Conservation (phyloP, 2,329 filamentous ascomycete genomes). For the Xylaria polymorpha region DNA sequence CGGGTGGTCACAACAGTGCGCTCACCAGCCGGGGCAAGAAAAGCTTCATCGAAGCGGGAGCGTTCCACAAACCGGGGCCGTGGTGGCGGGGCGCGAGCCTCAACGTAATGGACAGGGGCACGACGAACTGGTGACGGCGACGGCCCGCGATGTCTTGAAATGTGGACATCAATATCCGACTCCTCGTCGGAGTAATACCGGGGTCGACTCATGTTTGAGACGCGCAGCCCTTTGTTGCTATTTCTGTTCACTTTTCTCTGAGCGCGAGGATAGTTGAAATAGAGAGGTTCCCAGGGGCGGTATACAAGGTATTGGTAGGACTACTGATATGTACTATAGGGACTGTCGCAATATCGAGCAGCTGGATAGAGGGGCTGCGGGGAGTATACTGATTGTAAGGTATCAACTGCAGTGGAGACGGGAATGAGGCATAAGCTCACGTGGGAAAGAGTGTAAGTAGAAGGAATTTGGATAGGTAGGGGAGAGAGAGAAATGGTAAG, state of each 20-base stretch:
- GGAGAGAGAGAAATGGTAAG: background rate
- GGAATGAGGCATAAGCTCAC: slow-evolving; percentile 12
- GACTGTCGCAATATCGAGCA: background rate
- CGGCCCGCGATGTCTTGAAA: slow-evolving; percentile 55
- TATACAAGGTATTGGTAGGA: slow-evolving; percentile 5
- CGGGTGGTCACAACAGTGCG: slow-evolving; percentile 60
- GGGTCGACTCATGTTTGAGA: slow-evolving; percentile 45
- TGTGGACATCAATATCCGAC: slow-evolving; percentile 65
- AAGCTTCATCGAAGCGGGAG: slow-evolving; percentile 49
- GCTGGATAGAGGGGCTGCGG: slow-evolving; percentile 6
- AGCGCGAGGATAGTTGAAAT: background rate
- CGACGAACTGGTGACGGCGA: slow-evolving; percentile 51
- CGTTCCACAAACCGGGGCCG: slow-evolving; percentile 57
- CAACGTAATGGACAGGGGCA: slow-evolving; percentile 60
- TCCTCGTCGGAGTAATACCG: slow-evolving; percentile 62
- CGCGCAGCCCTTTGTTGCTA: background rate
- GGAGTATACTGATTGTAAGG: background rate
- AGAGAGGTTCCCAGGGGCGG: background rate
- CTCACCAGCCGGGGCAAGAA: slow-evolving; percentile 59
- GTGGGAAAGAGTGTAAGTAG: slow-evolving; percentile 5
- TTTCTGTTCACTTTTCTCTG: background rate
- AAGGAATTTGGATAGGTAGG: background rate
- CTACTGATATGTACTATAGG: slow-evolving; percentile 3
- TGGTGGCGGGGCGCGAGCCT: slow-evolving; percentile 52
- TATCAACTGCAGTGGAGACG: background rate